Percentiles rank a stretch among this genome's conserved stretches.
Conservation (phyloP, 2,329 filamentous ascomycete species). For the Parasarocladium wereldwijsianum region DNA sequence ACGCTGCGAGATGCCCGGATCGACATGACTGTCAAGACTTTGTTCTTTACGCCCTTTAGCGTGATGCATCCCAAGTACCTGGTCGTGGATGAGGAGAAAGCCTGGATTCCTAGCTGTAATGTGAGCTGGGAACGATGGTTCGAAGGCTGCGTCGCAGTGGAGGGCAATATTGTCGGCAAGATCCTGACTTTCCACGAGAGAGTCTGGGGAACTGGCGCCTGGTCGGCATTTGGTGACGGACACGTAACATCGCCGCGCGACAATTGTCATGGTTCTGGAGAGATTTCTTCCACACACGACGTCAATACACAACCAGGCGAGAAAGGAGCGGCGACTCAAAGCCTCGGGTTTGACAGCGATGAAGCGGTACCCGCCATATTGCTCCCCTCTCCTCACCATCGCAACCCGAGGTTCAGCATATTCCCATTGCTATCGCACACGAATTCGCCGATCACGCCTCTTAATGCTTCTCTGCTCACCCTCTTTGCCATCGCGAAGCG, state of each 20-base stretch:
- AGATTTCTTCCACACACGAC: not conserved
- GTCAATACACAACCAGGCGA: not conserved
- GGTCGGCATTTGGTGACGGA: conserved; percentile 1
- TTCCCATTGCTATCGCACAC: conserved; percentile 38
- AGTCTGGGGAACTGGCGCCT: conserved; percentile 41
- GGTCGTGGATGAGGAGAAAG: conserved; percentile 50
- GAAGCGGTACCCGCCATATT: conserved; percentile 39
- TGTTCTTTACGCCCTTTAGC: conserved; percentile 68
- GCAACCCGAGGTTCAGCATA: conserved; percentile 48
- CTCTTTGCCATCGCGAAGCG: conserved; percentile 42
- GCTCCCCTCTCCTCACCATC: conserved; percentile 60
- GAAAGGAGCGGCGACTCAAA: conserved; percentile 15
- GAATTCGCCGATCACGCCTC: conserved; percentile 44
- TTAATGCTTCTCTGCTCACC: conserved; percentile 50
- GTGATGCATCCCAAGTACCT: conserved; percentile 85
- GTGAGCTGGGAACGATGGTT: conserved; percentile 84
- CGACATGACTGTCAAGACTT: conserved; percentile 56
- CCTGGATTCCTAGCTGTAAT: conserved; percentile 67
- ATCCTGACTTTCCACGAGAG: conserved; percentile 51
- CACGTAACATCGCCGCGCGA: not conserved
- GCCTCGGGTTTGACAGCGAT: conserved; percentile 11
- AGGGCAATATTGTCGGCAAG: conserved; percentile 43
- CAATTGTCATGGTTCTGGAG: too few species aligned
- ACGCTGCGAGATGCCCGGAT: conserved; percentile 41
- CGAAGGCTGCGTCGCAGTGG: conserved; percentile 57